Evolutionary conservation across 2,329 filamentous ascomycete genomes (phyloP), one percentile per base, ranked within the genome.

Genomic region (Cordyceps farinosa): DNA sequence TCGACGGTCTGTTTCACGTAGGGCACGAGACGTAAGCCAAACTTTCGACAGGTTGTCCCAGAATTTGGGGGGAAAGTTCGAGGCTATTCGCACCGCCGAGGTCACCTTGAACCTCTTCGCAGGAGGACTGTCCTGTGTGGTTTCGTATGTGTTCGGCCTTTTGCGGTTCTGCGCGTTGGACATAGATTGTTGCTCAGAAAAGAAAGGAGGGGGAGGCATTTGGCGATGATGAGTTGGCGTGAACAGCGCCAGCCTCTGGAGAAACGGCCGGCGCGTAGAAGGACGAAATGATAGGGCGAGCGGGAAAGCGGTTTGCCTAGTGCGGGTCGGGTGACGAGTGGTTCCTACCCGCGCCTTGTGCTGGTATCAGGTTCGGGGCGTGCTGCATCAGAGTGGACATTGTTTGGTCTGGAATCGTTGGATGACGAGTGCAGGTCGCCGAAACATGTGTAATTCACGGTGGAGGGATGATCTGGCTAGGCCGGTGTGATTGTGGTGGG

Each of bases 1-100:
- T 66, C 67, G 65, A 59, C 66, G 65, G 61, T 72, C 66, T 55
- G 70, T 66, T 64, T 73, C 72, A 63, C 63, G 68, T 59, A 74
- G 65, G 5, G 70, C 69, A 45, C 65, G 67, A 58, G 59, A 62
- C 30, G 69, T 72, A 32, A 73, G 65, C 64, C 64, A 69, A 27
- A 71, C 62, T 50, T 70, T 66, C 11, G 70, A 70, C 36, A 74
- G 60, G 4, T 66, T 66, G 48, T 73, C 69, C 63, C 22, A 22
- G 22, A 22, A 22, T 22, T 22, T 58, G 4, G 69, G 68, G 15
- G 71, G 63, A 44, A 67, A 70, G 52, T 63, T 69, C 29, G 59
- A 60, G 47, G 36, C 34, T 42, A 15, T 30, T 1, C 27, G 32
- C 15, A 29, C n/a, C 7, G 17, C 27, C 52, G 57, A 50, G 47